phyloP scores from a whole-genome alignment of 495 filamentous ascomycete genomes.

The Aspergillus sparsus region DNA sequence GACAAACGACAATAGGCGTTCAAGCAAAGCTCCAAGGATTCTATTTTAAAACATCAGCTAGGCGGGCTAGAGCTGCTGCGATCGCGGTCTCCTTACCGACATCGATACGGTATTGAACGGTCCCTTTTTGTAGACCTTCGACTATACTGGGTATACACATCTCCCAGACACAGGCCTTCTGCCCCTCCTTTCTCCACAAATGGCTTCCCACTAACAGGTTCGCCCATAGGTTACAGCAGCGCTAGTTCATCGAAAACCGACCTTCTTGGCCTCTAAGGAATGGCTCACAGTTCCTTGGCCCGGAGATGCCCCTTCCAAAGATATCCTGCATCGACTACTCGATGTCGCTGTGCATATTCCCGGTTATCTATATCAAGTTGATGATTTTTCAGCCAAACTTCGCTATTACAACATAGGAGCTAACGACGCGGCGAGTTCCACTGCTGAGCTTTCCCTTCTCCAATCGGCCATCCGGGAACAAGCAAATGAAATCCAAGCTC shows the following conservation, averaged over 20 bases:
- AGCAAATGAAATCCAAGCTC: conserved; percentile 24
- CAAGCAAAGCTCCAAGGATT: conserved; percentile 29
- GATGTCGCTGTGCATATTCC: conserved; percentile 34
- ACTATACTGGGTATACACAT: conserved; percentile 29
- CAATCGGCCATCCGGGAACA: conserved; percentile 26
- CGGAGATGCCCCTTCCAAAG: conserved; percentile 21
- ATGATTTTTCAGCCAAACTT: conserved; percentile 21
- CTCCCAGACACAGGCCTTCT: not conserved
- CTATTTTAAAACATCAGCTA: conserved; percentile 29
- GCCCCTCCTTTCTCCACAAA: too few relatives aligned
- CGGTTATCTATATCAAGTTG: conserved; percentile 25
- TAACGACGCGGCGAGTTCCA: not conserved
- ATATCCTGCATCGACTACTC: conserved; percentile 29
- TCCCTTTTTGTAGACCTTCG: conserved; percentile 33
- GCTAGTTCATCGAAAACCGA: conserved; percentile 26
- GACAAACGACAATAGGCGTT: conserved; percentile 24
- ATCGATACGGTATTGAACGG: conserved; percentile 30
- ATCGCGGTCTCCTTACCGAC: conserved; percentile 27
- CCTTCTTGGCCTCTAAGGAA: conserved; percentile 27
- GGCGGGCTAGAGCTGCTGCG: conserved; percentile 29
- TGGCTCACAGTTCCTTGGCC: conserved; percentile 32
- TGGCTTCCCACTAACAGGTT: not conserved
- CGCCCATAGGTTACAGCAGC: conserved; percentile 27
- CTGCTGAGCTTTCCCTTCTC: conserved; percentile 16
- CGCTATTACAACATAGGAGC: not conserved